Evolutionary conservation across 2,329 filamentous ascomycete genomes (phyloP), one percentile per base, ranked within the genome.

Genomic region (Phyllosticta citribraziliensis): DNA sequence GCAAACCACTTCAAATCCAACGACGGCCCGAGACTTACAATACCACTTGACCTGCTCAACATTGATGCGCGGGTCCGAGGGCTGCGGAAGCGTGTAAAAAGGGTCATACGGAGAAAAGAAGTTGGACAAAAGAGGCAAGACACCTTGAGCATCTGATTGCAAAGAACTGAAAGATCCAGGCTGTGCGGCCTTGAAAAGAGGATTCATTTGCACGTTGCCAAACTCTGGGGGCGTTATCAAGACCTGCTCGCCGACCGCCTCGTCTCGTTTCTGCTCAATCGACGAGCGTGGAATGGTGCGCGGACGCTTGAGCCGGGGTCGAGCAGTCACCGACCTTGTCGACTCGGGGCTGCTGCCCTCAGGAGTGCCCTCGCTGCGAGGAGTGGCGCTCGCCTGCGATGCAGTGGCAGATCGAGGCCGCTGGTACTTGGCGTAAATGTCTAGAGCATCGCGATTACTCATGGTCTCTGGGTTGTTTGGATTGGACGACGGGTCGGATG

Each of bases 21-120:
- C 25, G 22, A n/a, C 11, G 53, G 30, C 14, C 17, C 47, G 19
- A 35, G 14, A 40, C 55, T 52, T 68, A 65, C 73, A 75, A 53
- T 73, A 62, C n/a, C 65, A 68, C 58, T 75, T 75, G 27, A 75
- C 56, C 11, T 64, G 56, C 52, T 73, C 70, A 0, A 73, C 69
- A 2, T 69, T 71, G 1, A 75, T 67, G 6, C 56, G 27, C 3
- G 68, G 66, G 59, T 71, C 64, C 12, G 57, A 65, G 2, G 68
- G 65, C 53, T 74, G 70, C 24, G 67, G 70, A 67, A 75, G 72
- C 8, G 69, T 72, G 1, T 62, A 51, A 57, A 75, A 75, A 0
- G 73, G 73, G 57, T 74, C 73, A 19, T 62, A 52, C 6, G 60
- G 19, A 9, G 55, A 58, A n/a, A 62, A 62, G 14, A 53, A 30